Evolutionary conservation across 257 asterid genomes (phyloP).

Genomic region (Galeopsis tetrahit): DNA sequence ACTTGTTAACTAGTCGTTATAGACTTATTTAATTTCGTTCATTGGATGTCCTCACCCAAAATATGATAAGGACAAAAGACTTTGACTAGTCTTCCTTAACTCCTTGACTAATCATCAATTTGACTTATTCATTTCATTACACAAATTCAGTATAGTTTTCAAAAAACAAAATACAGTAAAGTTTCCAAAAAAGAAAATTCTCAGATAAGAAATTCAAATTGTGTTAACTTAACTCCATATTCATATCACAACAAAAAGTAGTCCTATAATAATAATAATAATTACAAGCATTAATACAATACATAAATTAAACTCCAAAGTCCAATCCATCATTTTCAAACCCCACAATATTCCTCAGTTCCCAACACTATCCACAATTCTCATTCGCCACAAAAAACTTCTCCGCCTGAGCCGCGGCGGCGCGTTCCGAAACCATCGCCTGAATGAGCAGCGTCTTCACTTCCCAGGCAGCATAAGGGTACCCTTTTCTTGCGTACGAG

Average conservation of each 20-base stretch:
- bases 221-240: neutral
- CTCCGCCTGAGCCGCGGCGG: constrained; percentile 69
- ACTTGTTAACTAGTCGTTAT: too few species aligned
- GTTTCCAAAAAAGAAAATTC: too few species aligned
- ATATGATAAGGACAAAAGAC: too few species aligned
- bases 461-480: constrained; percentile 81
- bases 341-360: neutral
- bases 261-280: neutral
- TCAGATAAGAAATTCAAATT: too few species aligned
- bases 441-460: constrained; percentile 81
- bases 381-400: constrained; percentile 61
- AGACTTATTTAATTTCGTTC: too few species aligned
- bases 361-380: constrained; percentile 47
- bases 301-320: constrained; percentile 14
- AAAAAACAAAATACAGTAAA: too few species aligned
- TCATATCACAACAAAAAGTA: neutral
- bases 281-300: constrained; percentile 4
- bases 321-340: constrained; percentile 28
- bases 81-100: too few species aligned
- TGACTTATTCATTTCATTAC: too few species aligned
- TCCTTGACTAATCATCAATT: too few species aligned
- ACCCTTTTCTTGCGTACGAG: constrained; percentile 76
- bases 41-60: too few species aligned
- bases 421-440: constrained; percentile 64
- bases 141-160: too few species aligned